phyloP scores from a whole-genome alignment of 257 asterid genomes.

The Solanum boliviense region DNA sequence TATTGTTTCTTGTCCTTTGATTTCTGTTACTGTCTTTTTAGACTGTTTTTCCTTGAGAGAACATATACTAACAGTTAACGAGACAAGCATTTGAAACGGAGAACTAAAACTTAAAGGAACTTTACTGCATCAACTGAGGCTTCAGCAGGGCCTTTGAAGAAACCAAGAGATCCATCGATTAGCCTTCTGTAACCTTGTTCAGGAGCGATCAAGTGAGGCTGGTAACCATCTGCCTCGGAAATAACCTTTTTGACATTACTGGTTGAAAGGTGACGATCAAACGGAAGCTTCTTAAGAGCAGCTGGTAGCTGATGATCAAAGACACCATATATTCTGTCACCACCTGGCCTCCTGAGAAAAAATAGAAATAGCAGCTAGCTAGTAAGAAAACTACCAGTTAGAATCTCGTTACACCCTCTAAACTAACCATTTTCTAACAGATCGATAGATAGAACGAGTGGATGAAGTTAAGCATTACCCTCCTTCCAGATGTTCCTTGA shows the following conservation, averaged over 20 bases:
- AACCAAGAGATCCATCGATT: constrained; percentile 92
- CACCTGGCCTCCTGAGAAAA: constrained; percentile 84
- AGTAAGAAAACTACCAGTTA: neutral
- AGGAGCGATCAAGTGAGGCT: constrained; percentile 96
- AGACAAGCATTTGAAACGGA: neutral
- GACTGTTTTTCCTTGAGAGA: neutral
- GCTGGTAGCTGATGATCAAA: constrained; percentile 93
- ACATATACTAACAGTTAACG: neutral
- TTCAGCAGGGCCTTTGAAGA: constrained; percentile 96
- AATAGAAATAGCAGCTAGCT: neutral
- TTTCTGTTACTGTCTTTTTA: rapidly evolving
- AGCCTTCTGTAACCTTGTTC: constrained; percentile 97
- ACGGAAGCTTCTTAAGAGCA: constrained; percentile 91
- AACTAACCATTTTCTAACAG: neutral
- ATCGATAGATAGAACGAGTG: neutral
- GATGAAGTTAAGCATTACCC: constrained; percentile 47
- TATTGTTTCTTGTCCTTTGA: neutral
- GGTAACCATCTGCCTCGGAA: constrained; percentile 96
- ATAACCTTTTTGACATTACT: constrained; percentile 77
- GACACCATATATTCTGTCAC: constrained; percentile 80
- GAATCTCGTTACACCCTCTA: neutral
- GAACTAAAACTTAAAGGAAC: neutral
- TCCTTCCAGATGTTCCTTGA: constrained; percentile 87
- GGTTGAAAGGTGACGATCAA: constrained; percentile 90
- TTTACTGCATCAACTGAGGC: constrained; percentile 96